Base-by-base conservation (phyloP, 495 filamentous ascomycete species). In the Podospora appendiculata region DNA sequence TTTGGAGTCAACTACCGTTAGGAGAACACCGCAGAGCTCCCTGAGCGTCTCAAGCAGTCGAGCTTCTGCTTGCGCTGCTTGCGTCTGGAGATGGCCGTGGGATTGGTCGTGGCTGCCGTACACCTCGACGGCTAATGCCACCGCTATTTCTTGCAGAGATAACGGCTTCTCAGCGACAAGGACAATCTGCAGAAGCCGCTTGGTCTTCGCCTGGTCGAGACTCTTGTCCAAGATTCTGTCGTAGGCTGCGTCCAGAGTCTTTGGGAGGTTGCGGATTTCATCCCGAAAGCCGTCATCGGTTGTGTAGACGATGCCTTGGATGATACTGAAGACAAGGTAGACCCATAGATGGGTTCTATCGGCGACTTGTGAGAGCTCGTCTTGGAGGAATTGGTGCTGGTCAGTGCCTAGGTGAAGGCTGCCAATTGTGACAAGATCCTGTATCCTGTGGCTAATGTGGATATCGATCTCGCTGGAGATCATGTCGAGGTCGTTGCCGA, bases 291-390 rank as follows among this genome's bases (percentile, higher is more conserved):
- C 45, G 32, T 14, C 45, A 19, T 47, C n/a, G 6, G 32, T 17
- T 12, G 35, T 17, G 14, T 14, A 11, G 32, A 47, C 14, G 32
- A 13, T 8, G 11, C 5, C 35, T 17, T 49, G 17, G 3, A 57
- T 38, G 17, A 48, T 8, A 8, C 50, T n/a, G 3, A 57, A 44
- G 8, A 41, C 42, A 4, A 57, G 50, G 38, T 57, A 39, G 14
- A 57, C 46, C 55, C 55, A 57, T 3, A 57, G 47, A 51, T 57
- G 53, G 6, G 50, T 57, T 7, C 55, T 45, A n/a, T 53, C 14
- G 1, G 36, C 32, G 3, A 47, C 32, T 32, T 11, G 1, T 18
- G 41, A n/a, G 6, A 56, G 40, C 45, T 46, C 45, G 5, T 34
- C 18, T 19, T 32, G 12, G 4, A 57, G 25, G 11, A 19, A 34